Conservation (phyloP, 176 grass and related monocot genomes). For the Triticum urartu region DNA sequence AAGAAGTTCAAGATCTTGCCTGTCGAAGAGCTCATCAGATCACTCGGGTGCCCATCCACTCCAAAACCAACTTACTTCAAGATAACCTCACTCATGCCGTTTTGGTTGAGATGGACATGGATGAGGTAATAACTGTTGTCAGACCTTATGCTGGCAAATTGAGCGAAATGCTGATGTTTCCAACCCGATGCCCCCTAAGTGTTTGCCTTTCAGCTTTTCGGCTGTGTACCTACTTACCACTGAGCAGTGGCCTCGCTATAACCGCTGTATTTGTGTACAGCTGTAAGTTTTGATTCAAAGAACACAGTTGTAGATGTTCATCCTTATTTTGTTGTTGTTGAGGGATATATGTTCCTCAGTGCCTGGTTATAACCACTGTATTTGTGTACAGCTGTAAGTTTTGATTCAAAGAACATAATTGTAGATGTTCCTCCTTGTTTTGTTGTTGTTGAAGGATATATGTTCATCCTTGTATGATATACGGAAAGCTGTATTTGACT, state of each 20-base stretch:
- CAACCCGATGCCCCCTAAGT: slow-evolving; percentile 21
- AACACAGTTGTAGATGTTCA: not conserved
- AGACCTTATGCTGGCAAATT: slow-evolving; percentile 35
- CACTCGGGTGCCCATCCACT: slow-evolving; percentile 66
- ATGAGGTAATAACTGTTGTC: slow-evolving; percentile 39
- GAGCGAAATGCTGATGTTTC: slow-evolving; percentile 36
- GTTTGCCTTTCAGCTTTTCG: slow-evolving; percentile 29
- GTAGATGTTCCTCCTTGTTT: too few relatives aligned
- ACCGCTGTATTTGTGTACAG: slow-evolving; percentile 26
- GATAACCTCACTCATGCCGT: slow-evolving; percentile 3
- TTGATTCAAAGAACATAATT: too few relatives aligned
- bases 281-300: slow-evolving; percentile 7
- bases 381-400: too few relatives aligned
- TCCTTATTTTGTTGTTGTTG: not conserved
- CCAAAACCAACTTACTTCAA: slow-evolving; percentile 81
- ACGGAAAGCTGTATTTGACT: not conserved
- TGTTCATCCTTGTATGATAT: not conserved
- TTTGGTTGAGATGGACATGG: slow-evolving; percentile 51
- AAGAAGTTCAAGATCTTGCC: slow-evolving; percentile 61
- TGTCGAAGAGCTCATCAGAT: slow-evolving; percentile 61
- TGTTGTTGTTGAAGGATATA: too few relatives aligned
- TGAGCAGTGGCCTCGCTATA: slow-evolving; percentile 19
- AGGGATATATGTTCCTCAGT: too few relatives aligned
- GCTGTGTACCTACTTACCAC: slow-evolving; percentile 14
- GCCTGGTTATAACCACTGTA: too few relatives aligned